phyloP scores from a whole-genome alignment of 2,329 filamentous ascomycete genomes.

The Pseudogymnoascus destructans region DNA sequence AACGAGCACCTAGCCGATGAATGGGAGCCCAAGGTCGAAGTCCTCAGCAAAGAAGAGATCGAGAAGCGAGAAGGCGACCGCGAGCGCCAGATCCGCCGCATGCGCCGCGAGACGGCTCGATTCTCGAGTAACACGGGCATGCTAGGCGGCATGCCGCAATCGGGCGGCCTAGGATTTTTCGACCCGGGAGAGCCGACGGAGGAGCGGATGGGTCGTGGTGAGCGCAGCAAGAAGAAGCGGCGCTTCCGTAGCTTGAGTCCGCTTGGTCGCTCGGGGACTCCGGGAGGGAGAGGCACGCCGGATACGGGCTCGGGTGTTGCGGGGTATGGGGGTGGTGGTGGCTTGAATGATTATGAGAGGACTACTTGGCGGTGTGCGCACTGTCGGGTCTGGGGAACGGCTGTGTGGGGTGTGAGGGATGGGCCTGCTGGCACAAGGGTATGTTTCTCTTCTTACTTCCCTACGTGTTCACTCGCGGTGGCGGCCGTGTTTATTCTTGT shows the following conservation, averaged over 20 bases:
- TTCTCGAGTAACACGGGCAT: conserved; percentile 82
- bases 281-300: conserved; percentile 64
- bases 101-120: conserved; percentile 80
- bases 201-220: conserved; percentile 80
- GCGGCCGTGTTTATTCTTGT: conserved; percentile 11
- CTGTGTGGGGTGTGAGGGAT: conserved; percentile 90
- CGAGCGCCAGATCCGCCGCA: conserved; percentile 74
- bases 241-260: conserved; percentile 83
- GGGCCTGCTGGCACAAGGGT: conserved; percentile 75
- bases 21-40: conserved; percentile 73
- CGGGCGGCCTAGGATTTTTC: conserved; percentile 36
- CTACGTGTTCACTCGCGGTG: neutral
- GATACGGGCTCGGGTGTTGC: conserved; percentile 65
- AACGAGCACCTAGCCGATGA: conserved; percentile 75
- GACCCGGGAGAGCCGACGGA: conserved; percentile 43
- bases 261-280: conserved; percentile 52
- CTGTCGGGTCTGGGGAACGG: conserved; percentile 75
- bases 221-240: conserved; percentile 89
- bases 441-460: conserved; percentile 29
- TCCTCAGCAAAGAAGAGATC: conserved; percentile 86
- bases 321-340: conserved; percentile 41
- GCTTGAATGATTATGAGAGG: conserved; percentile 65
- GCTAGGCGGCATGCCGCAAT: conserved; percentile 57
- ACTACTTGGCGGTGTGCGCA: conserved; percentile 77
- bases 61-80: conserved; percentile 92